A percentile compares a stretch with the other conserved stretches of the same genome.
Conservation (phyloP, 2,329 filamentous ascomycete species). For the Phialophora expanda region DNA sequence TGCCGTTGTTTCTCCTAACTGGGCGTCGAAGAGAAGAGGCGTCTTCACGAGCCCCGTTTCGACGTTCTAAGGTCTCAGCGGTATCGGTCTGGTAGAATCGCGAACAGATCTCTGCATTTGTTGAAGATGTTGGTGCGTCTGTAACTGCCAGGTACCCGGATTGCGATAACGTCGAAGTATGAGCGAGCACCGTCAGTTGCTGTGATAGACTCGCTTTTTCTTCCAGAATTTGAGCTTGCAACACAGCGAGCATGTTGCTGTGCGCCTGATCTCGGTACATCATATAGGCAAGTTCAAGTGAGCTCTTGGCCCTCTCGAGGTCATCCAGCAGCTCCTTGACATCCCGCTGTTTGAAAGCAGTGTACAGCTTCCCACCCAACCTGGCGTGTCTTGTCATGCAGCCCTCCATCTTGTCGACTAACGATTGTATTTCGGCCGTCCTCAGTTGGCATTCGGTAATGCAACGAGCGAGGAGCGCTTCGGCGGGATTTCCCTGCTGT, state of each 20-base stretch:
- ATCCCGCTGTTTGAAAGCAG: constrained; percentile 20
- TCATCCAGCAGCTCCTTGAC: constrained; percentile 25
- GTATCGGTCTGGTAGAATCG: too few relatives aligned
- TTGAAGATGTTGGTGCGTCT: too few relatives aligned
- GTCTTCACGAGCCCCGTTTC: too few relatives aligned
- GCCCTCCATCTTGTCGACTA: constrained; percentile 20
- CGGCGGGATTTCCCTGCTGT: not conserved
- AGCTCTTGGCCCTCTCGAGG: constrained; percentile 23
- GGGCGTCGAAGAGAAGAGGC: not conserved
- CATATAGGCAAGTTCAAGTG: constrained; percentile 16
- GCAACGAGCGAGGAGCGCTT: constrained; percentile 17
- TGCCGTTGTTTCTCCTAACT: not conserved
- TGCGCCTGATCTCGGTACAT: constrained; percentile 23
- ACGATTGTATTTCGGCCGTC: not conserved
- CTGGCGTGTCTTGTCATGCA: constrained; percentile 9
- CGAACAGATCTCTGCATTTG: too few relatives aligned
- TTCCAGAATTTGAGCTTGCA: not conserved
- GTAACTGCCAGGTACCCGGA: too few relatives aligned
- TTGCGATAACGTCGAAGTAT: too few relatives aligned
- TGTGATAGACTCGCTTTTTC: not conserved
- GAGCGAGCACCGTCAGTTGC: too few relatives aligned
- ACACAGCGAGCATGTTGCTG: not conserved
- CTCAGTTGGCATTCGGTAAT: constrained; percentile 9
- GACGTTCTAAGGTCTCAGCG: too few relatives aligned
- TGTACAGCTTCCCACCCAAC: constrained; percentile 16